Evolutionary conservation across 1,284 basidiomycete species (phyloP), one percentile per base, ranked within the genome.

Genomic region (Lignosus rhinocerotis): DNA sequence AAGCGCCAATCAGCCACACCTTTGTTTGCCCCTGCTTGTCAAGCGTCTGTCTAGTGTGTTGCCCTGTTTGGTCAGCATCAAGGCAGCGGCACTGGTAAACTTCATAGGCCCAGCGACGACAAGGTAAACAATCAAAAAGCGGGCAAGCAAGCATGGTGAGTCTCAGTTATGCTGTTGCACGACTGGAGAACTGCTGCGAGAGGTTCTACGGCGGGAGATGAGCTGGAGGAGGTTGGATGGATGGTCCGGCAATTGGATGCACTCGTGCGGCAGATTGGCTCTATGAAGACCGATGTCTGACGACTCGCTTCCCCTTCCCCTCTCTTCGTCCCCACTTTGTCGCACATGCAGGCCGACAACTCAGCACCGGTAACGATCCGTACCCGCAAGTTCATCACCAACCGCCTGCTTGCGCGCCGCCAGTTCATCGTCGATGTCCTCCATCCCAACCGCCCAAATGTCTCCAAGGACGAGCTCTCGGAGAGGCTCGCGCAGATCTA

Each of bases 311-410:
- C 44, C 50, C 34, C 39, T 32, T 46, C 49, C 62, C 48, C 47
- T 54, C 51, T 52, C 39, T 48, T 51, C 45, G 38, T 46, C 63
- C 61, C 53, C 43, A 46, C 30, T 25, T 17, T 10, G 14, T 45
- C n/a, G 38, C 19, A 50, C 16, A 66, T 66, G 36, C 66, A 88
- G 87, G 82, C 87, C 77, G 95, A 96, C 80, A 84, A 81, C 77
- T 81, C 86, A 80, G 90, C 95, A 77, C 92, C 96, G 69, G 87
- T 99, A 71, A 99, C 97, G 68, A 85, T 99, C 76, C 93, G 97
- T 72, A 98, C 97, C 60, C 92, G 96, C 79, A 98, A 99, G 84
- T 99, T 99, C 86, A 93, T 98, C 78, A 98, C 96, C 72, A 99
- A 99, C 89, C 94, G 95, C 68, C 91, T 99, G 67, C 85, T 99